A percentile compares a stretch with the other conserved stretches of the same genome.
Evolutionary conservation across 805 yeast species (phyloP).

Genomic region (Ogataea minuta): DNA sequence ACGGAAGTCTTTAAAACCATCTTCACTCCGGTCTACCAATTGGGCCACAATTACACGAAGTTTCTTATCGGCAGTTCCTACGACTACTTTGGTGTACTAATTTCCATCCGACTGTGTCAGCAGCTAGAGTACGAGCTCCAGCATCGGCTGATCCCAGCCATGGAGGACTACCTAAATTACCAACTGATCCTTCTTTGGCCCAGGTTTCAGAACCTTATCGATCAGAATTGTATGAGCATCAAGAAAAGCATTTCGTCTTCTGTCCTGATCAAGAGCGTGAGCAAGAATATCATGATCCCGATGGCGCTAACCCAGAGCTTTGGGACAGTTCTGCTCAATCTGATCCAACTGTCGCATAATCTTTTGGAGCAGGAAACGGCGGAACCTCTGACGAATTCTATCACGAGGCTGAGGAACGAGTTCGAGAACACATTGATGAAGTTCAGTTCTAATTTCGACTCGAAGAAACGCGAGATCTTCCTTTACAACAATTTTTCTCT

Average conservation of each 20-base stretch:
- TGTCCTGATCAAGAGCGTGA: conserved; percentile 23
- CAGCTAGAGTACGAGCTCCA: conserved; percentile 63
- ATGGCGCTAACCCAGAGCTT: conserved; percentile 76
- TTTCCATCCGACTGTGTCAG: conserved; percentile 71
- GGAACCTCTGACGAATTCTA: conserved; percentile 74
- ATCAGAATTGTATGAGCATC: conserved; percentile 70
- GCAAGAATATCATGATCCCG: conserved; percentile 41
- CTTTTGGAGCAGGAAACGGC: conserved; percentile 35
- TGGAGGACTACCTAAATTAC: conserved; percentile 67
- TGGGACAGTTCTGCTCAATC: conserved; percentile 66
- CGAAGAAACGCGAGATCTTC: conserved; percentile 62
- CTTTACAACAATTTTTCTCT: conserved; percentile 70
- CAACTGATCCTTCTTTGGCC: conserved; percentile 82
- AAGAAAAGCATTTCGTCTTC: conserved; percentile 50
- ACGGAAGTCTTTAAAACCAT: conserved; percentile 45
- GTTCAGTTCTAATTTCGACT: conserved; percentile 47
- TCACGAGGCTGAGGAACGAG: conserved; percentile 70
- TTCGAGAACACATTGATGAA: conserved; percentile 78
- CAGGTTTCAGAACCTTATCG: conserved; percentile 71
- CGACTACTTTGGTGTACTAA: conserved; percentile 77
- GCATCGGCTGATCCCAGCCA: conserved; percentile 64
- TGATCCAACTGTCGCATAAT: conserved; percentile 52
- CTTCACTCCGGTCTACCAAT: conserved; percentile 50
- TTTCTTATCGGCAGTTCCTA: conserved; percentile 40
- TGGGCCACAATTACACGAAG: conserved; percentile 50